Percentiles rank a stretch among this genome's conserved stretches.
Evolutionary conservation across 331 rosid genomes (phyloP).

Genomic region (Malus hybrid): DNA sequence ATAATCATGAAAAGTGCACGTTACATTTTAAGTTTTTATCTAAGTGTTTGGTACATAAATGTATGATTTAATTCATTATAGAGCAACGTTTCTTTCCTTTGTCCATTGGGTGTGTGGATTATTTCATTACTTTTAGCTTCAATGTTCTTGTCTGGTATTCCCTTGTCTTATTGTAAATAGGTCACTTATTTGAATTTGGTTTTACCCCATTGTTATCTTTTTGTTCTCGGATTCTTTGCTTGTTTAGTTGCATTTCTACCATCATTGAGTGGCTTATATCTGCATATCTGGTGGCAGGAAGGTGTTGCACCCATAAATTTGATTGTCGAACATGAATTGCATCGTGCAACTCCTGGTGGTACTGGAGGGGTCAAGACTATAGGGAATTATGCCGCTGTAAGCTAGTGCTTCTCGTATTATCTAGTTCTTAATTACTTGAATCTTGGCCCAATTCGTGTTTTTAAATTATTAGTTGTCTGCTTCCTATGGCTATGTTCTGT

Average conservation of each 20-base stretch:
- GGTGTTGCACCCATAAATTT: slow-evolving; percentile 91
- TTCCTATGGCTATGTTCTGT: background rate
- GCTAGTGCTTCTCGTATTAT: slow-evolving; percentile 14
- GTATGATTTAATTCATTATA: background rate
- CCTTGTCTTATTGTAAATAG: background rate
- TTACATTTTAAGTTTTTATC: background rate
- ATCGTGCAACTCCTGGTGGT: slow-evolving; percentile 99
- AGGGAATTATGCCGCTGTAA: slow-evolving; percentile 97
- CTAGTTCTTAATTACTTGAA: background rate
- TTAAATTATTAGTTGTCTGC: slow-evolving; percentile 4
- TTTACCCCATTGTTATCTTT: background rate
- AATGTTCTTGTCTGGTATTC: background rate
- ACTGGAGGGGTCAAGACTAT: slow-evolving; percentile 99
- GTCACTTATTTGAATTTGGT: background rate
- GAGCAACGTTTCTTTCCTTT: background rate
- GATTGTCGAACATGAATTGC: slow-evolving; percentile 75
- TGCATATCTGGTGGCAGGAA: slow-evolving; percentile 50
- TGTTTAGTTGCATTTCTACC: background rate
- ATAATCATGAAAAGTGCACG: background rate
- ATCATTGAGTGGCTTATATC: background rate
- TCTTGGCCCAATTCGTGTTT: background rate
- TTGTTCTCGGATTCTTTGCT: background rate
- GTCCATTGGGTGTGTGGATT: background rate
- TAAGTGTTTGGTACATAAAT: background rate
- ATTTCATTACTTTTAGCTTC: background rate